Evolutionary conservation across 805 yeast genomes (phyloP), one percentile per base, ranked within the genome.

Genomic region (Blastobotrys americana): DNA sequence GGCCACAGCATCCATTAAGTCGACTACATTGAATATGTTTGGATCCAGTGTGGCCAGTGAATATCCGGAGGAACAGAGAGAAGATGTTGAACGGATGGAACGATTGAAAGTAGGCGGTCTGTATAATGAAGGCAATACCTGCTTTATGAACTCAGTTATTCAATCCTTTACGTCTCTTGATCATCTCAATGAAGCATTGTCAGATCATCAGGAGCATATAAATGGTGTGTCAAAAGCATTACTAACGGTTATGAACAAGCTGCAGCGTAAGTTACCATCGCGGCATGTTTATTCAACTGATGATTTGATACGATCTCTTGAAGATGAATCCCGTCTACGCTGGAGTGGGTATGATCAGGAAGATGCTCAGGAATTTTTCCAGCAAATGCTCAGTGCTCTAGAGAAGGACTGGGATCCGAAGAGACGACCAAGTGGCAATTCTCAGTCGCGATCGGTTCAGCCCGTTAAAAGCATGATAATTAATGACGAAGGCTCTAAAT

Each of bases 301-400:
- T 49, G 54, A 37, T 40, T 51, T 51, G 46, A 56, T 51, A 28
- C 33, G 45, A 50, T 35, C 51, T 42, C 36, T 44, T 47, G 40
- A 47, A 25, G 44, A 41, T 27, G 52, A 52, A 22, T 54, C 45
- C 18, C 83, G 79, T 57, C 82, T 81, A 58, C 74, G 87, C 48
- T 78, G 88, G 54, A 64, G 78, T 44, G 93, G 96, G 1, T 86
- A 86, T 59, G 87, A 85, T 57, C 97, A 89, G 65, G 96, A 89
- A 62, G 97, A 89, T 66, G 97, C 97, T 0, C 96, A 89, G 64
- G 97, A 89, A 61, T 89, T 89, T 57, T 89, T 89, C 67, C 97
- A 89, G 39, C 77, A 61, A 50, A 46, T 64, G 13, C 48, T 64
- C 38, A 46, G 48, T 15, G 56, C 59, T 5, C 45, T 64, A 19